These are phyloP conservation scores for Neocatenulostroma microsporum DNA, from an alignment of 2,329 filamentous ascomycete genomes.

Conservation along the genomic window DNA sequence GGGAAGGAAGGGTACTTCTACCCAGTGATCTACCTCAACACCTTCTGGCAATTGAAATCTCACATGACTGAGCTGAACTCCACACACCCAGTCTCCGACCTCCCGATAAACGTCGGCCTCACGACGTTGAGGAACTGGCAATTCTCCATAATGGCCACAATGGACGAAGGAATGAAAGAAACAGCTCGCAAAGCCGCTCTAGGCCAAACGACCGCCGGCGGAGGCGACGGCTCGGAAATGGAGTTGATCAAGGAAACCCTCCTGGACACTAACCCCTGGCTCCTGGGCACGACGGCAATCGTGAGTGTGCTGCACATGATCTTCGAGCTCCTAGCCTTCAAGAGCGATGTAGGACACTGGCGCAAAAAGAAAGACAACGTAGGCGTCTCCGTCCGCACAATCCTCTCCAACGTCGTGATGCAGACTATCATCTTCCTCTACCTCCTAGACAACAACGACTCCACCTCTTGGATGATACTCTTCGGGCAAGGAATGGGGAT, in stretches of 20 bases:
- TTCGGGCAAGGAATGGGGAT: constrained; percentile 85
- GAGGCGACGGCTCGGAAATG: constrained; percentile 85
- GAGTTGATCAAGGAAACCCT: constrained; percentile 97
- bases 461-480: constrained; percentile 98
- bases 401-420: constrained; percentile 97
- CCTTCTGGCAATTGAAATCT: constrained; percentile 88
- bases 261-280: constrained; percentile 85
- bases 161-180: constrained; percentile 83
- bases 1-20: constrained; percentile 92
- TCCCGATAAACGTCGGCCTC: constrained; percentile 77
- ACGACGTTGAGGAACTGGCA: constrained; percentile 81
- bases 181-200: constrained; percentile 69
- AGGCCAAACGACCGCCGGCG: constrained; percentile 58
- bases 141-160: constrained; percentile 72
- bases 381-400: constrained; percentile 90
- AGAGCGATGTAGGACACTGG: constrained; percentile 94
- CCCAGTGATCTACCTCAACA: constrained; percentile 85
- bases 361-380: constrained; percentile 99
- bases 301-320: constrained; percentile 88
- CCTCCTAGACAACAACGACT: constrained; percentile 92
- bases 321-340: constrained; percentile 93
- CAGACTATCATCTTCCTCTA: constrained; percentile 93
- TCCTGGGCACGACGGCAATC: constrained; percentile 73
- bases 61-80: constrained; percentile 91
- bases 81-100: constrained; percentile 79